Conservation (phyloP, 2,329 filamentous ascomycete genomes). For the Fusarium burgessii region DNA sequence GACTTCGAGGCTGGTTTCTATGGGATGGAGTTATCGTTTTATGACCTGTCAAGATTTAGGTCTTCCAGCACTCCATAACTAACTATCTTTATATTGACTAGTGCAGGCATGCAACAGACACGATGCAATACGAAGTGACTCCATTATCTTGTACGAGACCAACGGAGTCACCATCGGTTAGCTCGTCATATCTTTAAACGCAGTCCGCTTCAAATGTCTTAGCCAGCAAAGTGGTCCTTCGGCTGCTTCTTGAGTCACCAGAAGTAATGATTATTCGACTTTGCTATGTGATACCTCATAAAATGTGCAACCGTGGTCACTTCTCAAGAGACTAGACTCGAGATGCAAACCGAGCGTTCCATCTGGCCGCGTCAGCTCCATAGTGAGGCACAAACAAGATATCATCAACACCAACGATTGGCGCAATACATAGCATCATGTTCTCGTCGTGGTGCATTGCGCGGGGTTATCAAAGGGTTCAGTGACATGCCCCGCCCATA, state of each 20-base stretch:
- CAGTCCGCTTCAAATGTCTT: conserved; percentile 1
- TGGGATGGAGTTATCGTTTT: conserved; percentile 3
- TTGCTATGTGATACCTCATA: conserved; percentile 19
- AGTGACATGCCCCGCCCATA: conserved; percentile 28
- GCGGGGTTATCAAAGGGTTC: conserved; percentile 32
- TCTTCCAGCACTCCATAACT: conserved; percentile 2
- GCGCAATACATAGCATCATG: conserved; percentile 36
- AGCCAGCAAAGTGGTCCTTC: not conserved
- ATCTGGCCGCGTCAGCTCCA: conserved; percentile 35
- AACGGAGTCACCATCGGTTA: not conserved
- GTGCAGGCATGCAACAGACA: conserved; percentile 8
- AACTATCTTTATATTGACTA: not conserved
- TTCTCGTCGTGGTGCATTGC: conserved; percentile 37
- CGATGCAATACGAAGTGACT: conserved; percentile 14
- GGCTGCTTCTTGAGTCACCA: conserved; percentile 3
- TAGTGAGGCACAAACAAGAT: conserved; percentile 16
- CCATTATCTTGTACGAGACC: conserved; percentile 5
- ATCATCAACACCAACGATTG: conserved; percentile 26
- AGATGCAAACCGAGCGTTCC: conserved; percentile 14
- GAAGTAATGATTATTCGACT: conserved; percentile 9
- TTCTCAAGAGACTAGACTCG: not conserved
- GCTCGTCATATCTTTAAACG: not conserved
- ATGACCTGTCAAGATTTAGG: conserved; percentile 8
- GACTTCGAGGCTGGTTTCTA: not conserved
- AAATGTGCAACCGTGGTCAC: not conserved